Evolutionary conservation across 164 flowering plant genomes (phyloP).

Genomic region (Umbellularia californica): DNA sequence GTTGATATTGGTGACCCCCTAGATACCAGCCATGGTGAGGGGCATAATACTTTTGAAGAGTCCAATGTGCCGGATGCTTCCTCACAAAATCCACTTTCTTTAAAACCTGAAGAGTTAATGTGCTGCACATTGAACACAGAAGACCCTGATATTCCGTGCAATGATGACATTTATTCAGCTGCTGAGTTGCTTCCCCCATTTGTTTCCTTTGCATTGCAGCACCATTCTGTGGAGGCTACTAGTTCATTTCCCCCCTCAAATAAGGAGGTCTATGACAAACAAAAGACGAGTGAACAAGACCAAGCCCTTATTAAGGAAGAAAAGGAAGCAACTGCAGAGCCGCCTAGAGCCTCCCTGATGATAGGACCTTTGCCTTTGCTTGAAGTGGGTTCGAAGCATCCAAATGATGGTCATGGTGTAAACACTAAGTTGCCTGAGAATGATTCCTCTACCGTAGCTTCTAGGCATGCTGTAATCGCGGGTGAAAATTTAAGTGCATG

Average conservation of each 20-base stretch:
- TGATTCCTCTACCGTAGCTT: constrained; percentile 8
- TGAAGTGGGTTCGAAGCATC: constrained; percentile 14
- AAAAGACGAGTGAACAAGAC: constrained; percentile 25
- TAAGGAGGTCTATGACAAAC: constrained; percentile 19
- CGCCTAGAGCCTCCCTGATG: constrained; percentile 17
- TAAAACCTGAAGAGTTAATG: constrained; percentile 32
- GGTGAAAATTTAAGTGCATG: constrained; percentile 15
- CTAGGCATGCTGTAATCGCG: constrained; percentile 11
- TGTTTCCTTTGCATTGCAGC: constrained; percentile 14
- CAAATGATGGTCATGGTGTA: constrained; percentile 16
- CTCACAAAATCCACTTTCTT: constrained; percentile 24
- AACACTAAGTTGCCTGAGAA: constrained; percentile 30
- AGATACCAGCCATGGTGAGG: constrained; percentile 11
- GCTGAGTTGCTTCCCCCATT: constrained; percentile 12
- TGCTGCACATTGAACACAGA: constrained; percentile 64
- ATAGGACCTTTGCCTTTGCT: constrained; percentile 19
- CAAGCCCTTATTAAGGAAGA: constrained; percentile 21
- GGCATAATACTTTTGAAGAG: constrained; percentile 15
- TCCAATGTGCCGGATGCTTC: constrained; percentile 18
- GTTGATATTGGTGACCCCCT: constrained; percentile 14
- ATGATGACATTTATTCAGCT: constrained; percentile 52
- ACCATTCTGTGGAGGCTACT: constrained; percentile 16
- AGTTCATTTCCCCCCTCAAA: constrained; percentile 21
- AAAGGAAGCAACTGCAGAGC: constrained; percentile 16
- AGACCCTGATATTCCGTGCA: constrained; percentile 70